Evolutionary conservation across 306 rosid species (phyloP), one percentile per base, ranked within the genome.

Genomic region (Benincasa hispida): DNA sequence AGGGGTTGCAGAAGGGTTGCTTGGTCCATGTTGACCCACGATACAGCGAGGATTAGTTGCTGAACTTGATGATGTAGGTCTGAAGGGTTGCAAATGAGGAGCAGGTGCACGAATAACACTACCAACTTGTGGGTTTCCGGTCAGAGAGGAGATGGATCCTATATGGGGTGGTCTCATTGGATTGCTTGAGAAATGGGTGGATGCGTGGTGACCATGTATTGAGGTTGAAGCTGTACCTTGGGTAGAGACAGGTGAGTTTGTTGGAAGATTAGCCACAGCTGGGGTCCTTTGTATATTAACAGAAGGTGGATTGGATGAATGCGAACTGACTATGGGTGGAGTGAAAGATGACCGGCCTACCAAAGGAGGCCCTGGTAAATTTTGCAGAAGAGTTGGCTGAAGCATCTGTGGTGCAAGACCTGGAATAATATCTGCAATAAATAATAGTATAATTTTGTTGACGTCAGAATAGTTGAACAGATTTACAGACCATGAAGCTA

Each of bases 31-130:
- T 4, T 76, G 91, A 77, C 58, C 85, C 17, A 85, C 61, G 72
- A 86, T 79, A 35, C 73, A 78, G 18, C 54, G 45, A 25, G 55
- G 82, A 77, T 57, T 59, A 37, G 82, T 18, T 27, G 81, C 14
- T 10, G 80, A 70, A 60, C 69, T 70, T 32, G 80, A 48, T 55
- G 96, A 78, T 10, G 91, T 42, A 41, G 92, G 83, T 72, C 91
- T 81, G 81, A 60, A 89, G 67, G 89, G 83, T 73, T 81, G 90
- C 61, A 87, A 86, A 84, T 92, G 98, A 9, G 96, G 98, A 50
- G 94, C 91, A 8, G 92, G 94, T 57, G 87, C 79, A 18, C 91
- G 96, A 28, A 89, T 75, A 72, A 77, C 82, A 45, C 85, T 66
- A 25, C 83, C 78, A 53, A 83, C 68, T 80, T 80, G 96, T 77